Evolutionary conservation across 2,329 filamentous ascomycete genomes (phyloP).

Genomic region (Xylaria sp.): DNA sequence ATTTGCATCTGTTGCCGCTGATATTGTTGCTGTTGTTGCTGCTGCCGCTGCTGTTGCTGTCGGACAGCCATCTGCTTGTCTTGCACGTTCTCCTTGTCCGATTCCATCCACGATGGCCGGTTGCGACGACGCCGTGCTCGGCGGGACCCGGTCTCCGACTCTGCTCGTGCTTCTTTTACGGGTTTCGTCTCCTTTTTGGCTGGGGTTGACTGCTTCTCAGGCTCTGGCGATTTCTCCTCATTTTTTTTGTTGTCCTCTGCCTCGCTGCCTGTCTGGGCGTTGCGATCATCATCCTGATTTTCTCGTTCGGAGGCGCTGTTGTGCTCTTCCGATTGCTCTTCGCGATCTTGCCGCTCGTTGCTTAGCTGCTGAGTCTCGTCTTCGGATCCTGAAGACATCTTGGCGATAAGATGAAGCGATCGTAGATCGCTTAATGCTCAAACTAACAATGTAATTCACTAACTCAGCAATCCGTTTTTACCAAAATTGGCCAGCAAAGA

Average conservation of each 20-base stretch:
- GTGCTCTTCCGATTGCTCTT: conserved; percentile 19
- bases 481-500: background rate
- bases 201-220: conserved; percentile 39
- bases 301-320: conserved; percentile 4
- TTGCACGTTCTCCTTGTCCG: conserved; percentile 37
- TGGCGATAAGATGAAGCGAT: background rate
- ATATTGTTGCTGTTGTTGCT: conserved; percentile 34
- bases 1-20: conserved; percentile 38
- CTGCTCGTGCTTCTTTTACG: conserved; percentile 30
- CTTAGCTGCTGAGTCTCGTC: conserved; percentile 6
- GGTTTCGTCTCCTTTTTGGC: conserved; percentile 44
- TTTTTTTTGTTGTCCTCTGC: conserved; percentile 19
- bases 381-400: conserved; percentile 18
- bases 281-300: conserved; percentile 16
- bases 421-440: background rate
- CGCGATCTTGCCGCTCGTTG: conserved; percentile 6
- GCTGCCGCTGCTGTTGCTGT: conserved; percentile 32
- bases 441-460: background rate
- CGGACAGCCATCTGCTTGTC: conserved; percentile 40
- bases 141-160: conserved; percentile 37
- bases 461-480: background rate
- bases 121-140: conserved; percentile 40
- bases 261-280: conserved; percentile 8
- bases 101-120: conserved; percentile 39
- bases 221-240: conserved; percentile 22